These are phyloP conservation scores for Microthlaspi erraticum DNA, from an alignment of 345 rosid genomes.

Conservation along the genomic window DNA sequence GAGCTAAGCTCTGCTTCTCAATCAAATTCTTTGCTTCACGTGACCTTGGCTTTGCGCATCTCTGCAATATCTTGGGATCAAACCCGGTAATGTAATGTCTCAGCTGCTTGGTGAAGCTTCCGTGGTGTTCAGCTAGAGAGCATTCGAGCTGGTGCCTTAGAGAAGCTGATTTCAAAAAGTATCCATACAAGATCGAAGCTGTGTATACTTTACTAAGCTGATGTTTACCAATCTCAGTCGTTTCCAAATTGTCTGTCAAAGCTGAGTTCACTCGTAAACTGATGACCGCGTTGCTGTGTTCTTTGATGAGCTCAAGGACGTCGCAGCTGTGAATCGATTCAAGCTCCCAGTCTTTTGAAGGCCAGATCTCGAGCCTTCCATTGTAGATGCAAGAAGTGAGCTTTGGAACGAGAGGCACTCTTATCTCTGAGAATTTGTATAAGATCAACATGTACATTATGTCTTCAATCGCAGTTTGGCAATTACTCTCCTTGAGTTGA, in stretches of 20 bases:
- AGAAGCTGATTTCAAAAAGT: slow-evolving; percentile 80
- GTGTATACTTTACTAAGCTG: slow-evolving; percentile 65
- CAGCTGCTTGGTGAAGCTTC: slow-evolving; percentile 44
- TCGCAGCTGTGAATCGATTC: slow-evolving; percentile 74
- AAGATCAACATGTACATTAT: slow-evolving; percentile 83
- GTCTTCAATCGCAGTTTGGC: slow-evolving; percentile 68
- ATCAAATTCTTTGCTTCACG: slow-evolving; percentile 66
- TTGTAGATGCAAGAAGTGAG: slow-evolving; percentile 77
- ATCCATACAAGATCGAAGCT: slow-evolving; percentile 79
- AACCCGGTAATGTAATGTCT: slow-evolving; percentile 67
- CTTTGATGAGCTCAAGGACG: slow-evolving; percentile 71
- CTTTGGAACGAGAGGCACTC: slow-evolving; percentile 87
- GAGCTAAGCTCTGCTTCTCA: slow-evolving; percentile 70
- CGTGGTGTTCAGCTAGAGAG: slow-evolving; percentile 44
- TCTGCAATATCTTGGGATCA: slow-evolving; percentile 66
- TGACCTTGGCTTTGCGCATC: slow-evolving; percentile 72
- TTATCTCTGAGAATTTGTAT: slow-evolving; percentile 82
- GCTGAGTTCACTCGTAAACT: slow-evolving; percentile 70
- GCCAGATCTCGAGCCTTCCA: slow-evolving; percentile 79
- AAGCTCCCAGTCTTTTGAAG: slow-evolving; percentile 85
- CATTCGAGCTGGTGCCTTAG: slow-evolving; percentile 68
- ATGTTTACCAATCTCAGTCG: slow-evolving; percentile 57
- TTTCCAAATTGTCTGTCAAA: slow-evolving; percentile 69
- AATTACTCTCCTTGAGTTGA: slow-evolving; percentile 64
- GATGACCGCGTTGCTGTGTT: slow-evolving; percentile 69